A percentile compares a stretch with the other conserved stretches of the same genome.
Conservation (phyloP, 2,329 filamentous ascomycete species). For the Pyricularia sp. region DNA sequence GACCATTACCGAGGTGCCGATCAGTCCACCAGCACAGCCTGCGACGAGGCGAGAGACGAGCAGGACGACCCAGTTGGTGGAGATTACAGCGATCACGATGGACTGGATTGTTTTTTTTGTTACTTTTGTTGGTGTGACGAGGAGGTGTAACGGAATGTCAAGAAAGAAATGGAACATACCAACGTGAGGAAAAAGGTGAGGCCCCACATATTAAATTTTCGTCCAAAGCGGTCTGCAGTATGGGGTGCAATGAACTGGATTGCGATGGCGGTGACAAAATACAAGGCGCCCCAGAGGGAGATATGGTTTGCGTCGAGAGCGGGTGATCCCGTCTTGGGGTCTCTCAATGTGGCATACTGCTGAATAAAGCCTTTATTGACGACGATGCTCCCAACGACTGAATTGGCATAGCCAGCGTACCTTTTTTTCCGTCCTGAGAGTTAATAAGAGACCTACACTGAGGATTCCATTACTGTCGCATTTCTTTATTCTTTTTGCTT, state of each 20-base stretch:
- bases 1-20: constrained; percentile 5
- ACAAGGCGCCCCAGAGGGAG: constrained; percentile 4
- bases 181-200: constrained; percentile 3
- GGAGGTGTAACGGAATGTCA: neutral
- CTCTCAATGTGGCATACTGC: constrained; percentile 4
- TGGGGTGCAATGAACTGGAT: constrained; percentile 6
- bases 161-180: neutral
- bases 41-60: constrained; percentile 6
- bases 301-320: constrained; percentile 5
- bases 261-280: constrained; percentile 1
- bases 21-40: constrained; percentile 5
- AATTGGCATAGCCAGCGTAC: constrained; percentile 5
- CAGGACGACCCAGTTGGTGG: constrained; percentile 5
- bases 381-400: constrained; percentile 5
- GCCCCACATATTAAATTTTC: constrained; percentile 6
- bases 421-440: neutral
- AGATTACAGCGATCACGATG: constrained; percentile 2
- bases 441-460: neutral
- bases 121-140: neutral
- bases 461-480: too few relatives aligned
- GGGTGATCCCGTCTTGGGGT: constrained; percentile 1
- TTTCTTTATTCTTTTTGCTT: too few relatives aligned
- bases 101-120: neutral
- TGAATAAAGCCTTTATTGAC: constrained; percentile 2
- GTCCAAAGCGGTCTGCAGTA: constrained; percentile 3